Evolutionary conservation across 2,329 filamentous ascomycete genomes (phyloP), one percentile per base, ranked within the genome.

Genomic region (Fusarium sp.): DNA sequence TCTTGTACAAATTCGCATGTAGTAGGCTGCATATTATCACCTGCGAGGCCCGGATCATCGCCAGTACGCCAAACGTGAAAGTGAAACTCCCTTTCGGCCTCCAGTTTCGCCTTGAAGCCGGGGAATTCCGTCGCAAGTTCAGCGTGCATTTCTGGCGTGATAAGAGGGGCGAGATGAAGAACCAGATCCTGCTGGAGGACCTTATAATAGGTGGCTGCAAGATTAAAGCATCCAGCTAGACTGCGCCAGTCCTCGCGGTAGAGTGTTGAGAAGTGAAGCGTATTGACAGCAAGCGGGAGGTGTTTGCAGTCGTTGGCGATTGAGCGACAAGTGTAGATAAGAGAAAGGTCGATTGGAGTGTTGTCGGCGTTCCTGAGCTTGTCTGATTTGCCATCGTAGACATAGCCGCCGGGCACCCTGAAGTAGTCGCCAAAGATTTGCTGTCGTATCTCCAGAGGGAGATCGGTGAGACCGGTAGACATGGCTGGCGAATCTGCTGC

Each of bases 401-500:
- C 6, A 19, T 70, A 73, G 4, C 71, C 70, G 12, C 31, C 65
- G 6, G 62, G 41, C 9, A 59, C 48, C 9, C 45, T 26, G 12
- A 73, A 58, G 28, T 50, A 68, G 14, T 65, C n/a, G 9, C n/a
- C 19, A 39, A 65, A 72, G 13, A 73, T 73, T 14, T 49, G 14
- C 4, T 30, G 14, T 11, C 70, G 62, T n/a, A 71, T 8, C 46
- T 73, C 68, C 9, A n/a, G 1, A 8, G 13, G 70, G 55, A 52
- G 58, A n/a, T 10, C 5, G 1, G 43, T 37, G 14, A 63, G n/a
- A 7, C 3, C 28, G 11, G 6, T 21, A 12, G 41, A 12, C 56
- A 62, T 62, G 11, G 16, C 14, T 14, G 7, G 16, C 2, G 16
- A 25, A n/a, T 26, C 21, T 9, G 18, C 10, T 37, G 3, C 1